Conservation (phyloP, 106 monocot species). For the Dendrobium catenatum region DNA sequence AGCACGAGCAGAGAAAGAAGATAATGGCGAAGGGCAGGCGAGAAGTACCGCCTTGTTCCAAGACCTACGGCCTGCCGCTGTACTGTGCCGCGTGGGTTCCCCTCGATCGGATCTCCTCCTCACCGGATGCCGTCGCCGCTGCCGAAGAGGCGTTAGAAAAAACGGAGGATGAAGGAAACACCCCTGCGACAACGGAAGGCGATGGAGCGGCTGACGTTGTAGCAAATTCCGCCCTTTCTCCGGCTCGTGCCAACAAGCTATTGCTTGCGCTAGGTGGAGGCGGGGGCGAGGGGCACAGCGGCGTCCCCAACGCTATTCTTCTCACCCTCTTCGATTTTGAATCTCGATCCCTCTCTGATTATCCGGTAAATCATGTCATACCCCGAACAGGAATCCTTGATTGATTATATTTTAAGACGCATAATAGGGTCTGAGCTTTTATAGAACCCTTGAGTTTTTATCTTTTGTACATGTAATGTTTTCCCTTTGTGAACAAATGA, state of each 20-base stretch:
- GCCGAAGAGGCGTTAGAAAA: constrained; percentile 9
- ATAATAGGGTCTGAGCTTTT: not conserved
- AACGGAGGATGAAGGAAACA: constrained; percentile 2
- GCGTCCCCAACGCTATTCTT: constrained; percentile 73
- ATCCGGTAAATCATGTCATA: constrained; percentile 33
- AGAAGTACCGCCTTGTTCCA: constrained; percentile 34
- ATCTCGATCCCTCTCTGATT: constrained; percentile 41
- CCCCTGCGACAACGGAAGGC: not conserved
- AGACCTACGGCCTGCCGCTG: constrained; percentile 76
- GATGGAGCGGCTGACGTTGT: not conserved
- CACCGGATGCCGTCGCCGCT: not conserved
- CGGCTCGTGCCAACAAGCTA: constrained; percentile 9
- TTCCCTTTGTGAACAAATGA: not conserved
- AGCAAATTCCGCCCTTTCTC: not conserved
- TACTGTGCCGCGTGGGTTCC: constrained; percentile 72
- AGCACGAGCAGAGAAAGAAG: not conserved
- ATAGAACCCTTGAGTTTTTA: not conserved
- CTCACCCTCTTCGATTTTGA: constrained; percentile 45
- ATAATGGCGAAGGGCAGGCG: constrained; percentile 26
- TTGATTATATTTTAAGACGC: not conserved
- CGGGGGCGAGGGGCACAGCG: constrained; percentile 79
- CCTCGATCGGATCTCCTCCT: constrained; percentile 27
- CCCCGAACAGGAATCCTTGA: not conserved
- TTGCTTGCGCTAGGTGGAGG: constrained; percentile 69
- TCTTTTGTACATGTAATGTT: not conserved